phyloP scores from a whole-genome alignment of 257 asterid genomes.

The Ilex aquifolium region DNA sequence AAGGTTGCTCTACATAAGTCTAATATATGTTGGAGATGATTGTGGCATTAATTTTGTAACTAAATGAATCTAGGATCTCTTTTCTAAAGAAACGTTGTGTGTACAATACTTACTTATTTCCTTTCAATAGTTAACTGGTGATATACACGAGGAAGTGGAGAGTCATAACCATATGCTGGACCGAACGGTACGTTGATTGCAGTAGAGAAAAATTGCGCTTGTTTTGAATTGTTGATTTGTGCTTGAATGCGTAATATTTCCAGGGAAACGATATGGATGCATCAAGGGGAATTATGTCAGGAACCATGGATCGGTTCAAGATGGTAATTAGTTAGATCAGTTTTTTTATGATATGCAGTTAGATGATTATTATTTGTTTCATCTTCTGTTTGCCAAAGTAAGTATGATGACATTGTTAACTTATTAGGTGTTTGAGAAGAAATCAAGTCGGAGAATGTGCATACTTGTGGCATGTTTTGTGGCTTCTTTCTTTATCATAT shows the following conservation, averaged over 20 bases:
- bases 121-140: slow-evolving; percentile 81
- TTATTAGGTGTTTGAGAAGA: slow-evolving; percentile 83
- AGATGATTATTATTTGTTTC: slow-evolving; percentile 9
- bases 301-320: slow-evolving; percentile 91
- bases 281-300: slow-evolving; percentile 82
- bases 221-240: slow-evolving; percentile 7
- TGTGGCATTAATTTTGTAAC: not conserved
- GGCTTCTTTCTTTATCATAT: slow-evolving; percentile 53
- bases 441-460: slow-evolving; percentile 71
- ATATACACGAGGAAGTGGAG: slow-evolving; percentile 92
- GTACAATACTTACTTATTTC: too few relatives aligned
- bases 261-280: slow-evolving; percentile 95
- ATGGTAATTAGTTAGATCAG: slow-evolving; percentile 38
- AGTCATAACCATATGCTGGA: slow-evolving; percentile 80
- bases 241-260: not conserved
- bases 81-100: too few relatives aligned
- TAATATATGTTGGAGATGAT: not conserved
- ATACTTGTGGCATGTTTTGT: slow-evolving; percentile 69
- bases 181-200: slow-evolving; percentile 45
- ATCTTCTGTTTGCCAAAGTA: slow-evolving; percentile 9
- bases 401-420: slow-evolving; percentile 16
- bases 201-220: too few relatives aligned
- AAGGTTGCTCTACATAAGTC: too few relatives aligned
- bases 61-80: not conserved
- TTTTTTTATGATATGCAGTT: not conserved